phyloP scores from a whole-genome alignment of 1,139 yeast species.

The Suhomyces anneliseae region DNA sequence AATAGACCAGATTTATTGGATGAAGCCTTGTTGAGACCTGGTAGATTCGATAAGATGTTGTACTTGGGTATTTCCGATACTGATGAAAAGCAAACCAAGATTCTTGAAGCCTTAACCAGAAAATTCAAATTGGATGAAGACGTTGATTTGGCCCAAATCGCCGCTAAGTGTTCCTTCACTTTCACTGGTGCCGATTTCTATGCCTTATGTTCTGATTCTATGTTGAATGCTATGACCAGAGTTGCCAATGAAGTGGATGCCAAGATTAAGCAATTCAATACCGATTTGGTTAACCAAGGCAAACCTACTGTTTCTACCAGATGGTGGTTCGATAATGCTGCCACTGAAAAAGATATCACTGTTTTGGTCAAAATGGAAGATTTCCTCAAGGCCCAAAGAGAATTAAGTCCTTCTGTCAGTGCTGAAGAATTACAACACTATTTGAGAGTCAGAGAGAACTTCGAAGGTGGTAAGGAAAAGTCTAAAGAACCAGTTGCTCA shows the following conservation, averaged over 20 bases:
- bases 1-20: slow-evolving; percentile 93
- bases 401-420: slow-evolving; percentile 81
- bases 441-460: slow-evolving; percentile 69
- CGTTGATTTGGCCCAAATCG: slow-evolving; percentile 62
- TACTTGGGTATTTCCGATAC: slow-evolving; percentile 93
- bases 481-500: slow-evolving; percentile 16
- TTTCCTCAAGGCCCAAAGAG: slow-evolving; percentile 69
- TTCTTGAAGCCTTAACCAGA: slow-evolving; percentile 83
- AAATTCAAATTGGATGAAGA: slow-evolving; percentile 66
- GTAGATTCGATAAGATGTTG: slow-evolving; percentile 92
- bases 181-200: slow-evolving; percentile 98
- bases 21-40: slow-evolving; percentile 92
- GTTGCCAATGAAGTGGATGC: slow-evolving; percentile 75
- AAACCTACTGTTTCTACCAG: slow-evolving; percentile 56
- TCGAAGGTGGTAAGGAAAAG: slow-evolving; percentile 58
- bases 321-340: slow-evolving; percentile 91
- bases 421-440: slow-evolving; percentile 85
- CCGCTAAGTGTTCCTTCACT: slow-evolving; percentile 76
- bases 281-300: slow-evolving; percentile 24
- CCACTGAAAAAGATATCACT: slow-evolving; percentile 62
- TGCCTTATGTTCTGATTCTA: slow-evolving; percentile 91
- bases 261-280: slow-evolving; percentile 58
- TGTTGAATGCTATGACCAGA: slow-evolving; percentile 93
- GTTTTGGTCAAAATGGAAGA: slow-evolving; percentile 73
- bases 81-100: slow-evolving; percentile 81